A percentile compares a stretch with the other conserved stretches of the same genome.
Conservation (phyloP, 768 basidiomycete species). For the Sporobolomyces phaffii region DNA sequence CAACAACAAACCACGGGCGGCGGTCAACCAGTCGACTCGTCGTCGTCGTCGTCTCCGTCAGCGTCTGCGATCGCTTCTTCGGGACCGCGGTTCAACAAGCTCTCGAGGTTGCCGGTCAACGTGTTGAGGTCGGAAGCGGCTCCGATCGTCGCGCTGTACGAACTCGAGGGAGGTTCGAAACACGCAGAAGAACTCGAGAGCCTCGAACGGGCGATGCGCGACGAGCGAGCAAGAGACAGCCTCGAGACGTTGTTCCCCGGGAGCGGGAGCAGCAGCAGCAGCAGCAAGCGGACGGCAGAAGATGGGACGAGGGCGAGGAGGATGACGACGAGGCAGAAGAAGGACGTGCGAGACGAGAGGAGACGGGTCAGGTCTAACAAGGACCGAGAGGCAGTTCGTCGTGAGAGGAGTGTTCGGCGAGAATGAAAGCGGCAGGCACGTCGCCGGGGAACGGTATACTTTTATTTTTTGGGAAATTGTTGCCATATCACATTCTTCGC, state of each 20-base stretch:
- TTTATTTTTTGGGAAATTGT: not conserved
- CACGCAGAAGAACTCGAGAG: not conserved
- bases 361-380: not conserved
- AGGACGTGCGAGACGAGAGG: conserved; percentile 9
- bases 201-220: no score
- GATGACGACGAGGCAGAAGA: conserved; percentile 1
- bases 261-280: not conserved
- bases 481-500: conserved; percentile 1
- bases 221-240: no score
- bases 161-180: conserved; percentile 28
- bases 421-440: no score
- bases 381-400: not conserved
- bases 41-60: not conserved
- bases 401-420: not conserved
- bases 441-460: no score
- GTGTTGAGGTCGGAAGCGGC: conserved; percentile 24
- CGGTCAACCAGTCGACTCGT: not conserved
- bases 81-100: not conserved
- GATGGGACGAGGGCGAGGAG: not conserved
- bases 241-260: conserved; percentile 23
- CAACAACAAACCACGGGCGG: not conserved
- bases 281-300: not conserved
- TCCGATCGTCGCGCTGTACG: conserved; percentile 26
- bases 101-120: not conserved
- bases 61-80: not conserved